phyloP scores from a whole-genome alignment of 192 early-diverging fungal genomes.

The Geosiphon pyriformis region DNA sequence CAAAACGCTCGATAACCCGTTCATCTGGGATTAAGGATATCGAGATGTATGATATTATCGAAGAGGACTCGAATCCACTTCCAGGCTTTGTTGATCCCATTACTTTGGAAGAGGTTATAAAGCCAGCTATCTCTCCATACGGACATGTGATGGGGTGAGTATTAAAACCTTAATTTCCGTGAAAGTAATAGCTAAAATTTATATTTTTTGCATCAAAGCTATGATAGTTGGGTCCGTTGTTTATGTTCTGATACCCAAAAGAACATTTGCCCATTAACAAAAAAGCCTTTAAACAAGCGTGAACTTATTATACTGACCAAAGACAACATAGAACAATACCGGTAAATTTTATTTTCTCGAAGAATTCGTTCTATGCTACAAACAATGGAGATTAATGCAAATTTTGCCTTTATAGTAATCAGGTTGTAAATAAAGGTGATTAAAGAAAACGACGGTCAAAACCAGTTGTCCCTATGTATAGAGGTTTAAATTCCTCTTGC shows the following conservation, averaged over 20 bases:
- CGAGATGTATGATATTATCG: conserved; percentile 33
- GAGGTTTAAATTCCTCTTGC: too few relatives aligned
- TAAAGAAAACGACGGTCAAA: too few relatives aligned
- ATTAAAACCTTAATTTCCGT: background rate
- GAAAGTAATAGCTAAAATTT: background rate
- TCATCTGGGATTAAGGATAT: conserved; percentile 22
- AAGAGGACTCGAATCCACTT: conserved; percentile 71
- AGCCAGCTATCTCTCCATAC: conserved; percentile 92
- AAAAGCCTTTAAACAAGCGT: conserved; percentile 86
- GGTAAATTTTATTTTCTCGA: too few relatives aligned
- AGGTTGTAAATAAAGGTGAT: too few relatives aligned
- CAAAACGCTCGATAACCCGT: conserved; percentile 52
- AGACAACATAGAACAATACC: conserved; percentile 78
- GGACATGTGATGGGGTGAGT: conserved; percentile 80
- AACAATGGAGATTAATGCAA: too few relatives aligned
- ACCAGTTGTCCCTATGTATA: too few relatives aligned
- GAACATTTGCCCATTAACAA: conserved; percentile 92
- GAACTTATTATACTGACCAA: conserved; percentile 75
- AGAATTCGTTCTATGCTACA: too few relatives aligned
- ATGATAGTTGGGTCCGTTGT: conserved; percentile 82
- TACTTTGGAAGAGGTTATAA: conserved; percentile 81
- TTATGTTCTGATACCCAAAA: conserved; percentile 68
- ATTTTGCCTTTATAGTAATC: too few relatives aligned
- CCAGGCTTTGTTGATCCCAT: conserved; percentile 93
- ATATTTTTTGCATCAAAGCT: conserved; percentile 20